Evolutionary conservation across 2,329 filamentous ascomycete species (phyloP).

Genomic region (Cercospora brassicicola): DNA sequence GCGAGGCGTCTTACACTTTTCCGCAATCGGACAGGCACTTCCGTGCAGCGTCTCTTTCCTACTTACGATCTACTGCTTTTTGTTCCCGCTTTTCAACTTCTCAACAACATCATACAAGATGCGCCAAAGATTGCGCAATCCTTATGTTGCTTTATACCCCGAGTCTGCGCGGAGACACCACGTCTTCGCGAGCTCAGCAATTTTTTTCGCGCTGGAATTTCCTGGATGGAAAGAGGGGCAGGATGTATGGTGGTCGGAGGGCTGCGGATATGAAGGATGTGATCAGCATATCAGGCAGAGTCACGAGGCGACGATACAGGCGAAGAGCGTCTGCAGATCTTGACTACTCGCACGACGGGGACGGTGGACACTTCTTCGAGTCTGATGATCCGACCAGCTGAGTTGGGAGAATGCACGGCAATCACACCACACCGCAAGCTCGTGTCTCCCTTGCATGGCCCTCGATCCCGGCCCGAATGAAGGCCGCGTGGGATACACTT

Average conservation of each 20-base stretch:
- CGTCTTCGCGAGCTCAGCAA: constrained; percentile 3
- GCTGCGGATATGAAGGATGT: neutral
- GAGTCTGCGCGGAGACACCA: neutral
- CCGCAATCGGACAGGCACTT: neutral
- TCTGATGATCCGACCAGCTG: neutral
- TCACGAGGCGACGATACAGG: neutral
- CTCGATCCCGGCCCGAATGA: neutral
- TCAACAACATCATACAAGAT: neutral
- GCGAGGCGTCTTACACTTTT: constrained; percentile 14
- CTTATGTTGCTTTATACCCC: constrained; percentile 17
- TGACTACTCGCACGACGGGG: neutral
- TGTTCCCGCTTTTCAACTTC: neutral
- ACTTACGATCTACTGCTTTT: constrained; percentile 5
- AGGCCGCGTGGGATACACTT: neutral
- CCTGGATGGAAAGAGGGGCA: neutral
- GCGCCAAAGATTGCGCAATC: constrained; percentile 1
- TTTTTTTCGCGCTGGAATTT: neutral
- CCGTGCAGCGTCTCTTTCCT: neutral
- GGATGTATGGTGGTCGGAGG: neutral
- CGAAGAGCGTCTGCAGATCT: neutral
- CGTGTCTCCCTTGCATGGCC: neutral
- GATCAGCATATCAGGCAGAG: neutral
- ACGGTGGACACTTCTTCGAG: neutral
- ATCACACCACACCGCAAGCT: neutral
- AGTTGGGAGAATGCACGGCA: neutral